These are phyloP conservation scores for Pulveroboletus ravenelii DNA, from an alignment of 768 basidiomycete species.

Conservation along the genomic window DNA sequence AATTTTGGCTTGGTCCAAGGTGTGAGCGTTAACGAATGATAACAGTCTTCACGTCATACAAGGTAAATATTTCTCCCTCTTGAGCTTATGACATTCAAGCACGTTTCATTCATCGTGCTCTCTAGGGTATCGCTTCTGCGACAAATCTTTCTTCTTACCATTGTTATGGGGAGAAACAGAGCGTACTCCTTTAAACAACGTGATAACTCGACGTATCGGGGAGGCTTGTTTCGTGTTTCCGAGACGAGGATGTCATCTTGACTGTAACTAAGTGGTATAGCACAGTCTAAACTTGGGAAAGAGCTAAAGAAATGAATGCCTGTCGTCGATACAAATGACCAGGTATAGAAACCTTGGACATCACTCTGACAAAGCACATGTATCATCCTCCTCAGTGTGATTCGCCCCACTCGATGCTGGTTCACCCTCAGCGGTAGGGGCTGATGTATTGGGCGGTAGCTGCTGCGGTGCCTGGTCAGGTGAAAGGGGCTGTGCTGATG, in stretches of 20 bases:
- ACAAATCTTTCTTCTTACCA: slow-evolving; percentile 1
- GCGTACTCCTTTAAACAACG: neutral
- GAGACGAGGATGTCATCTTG: neutral
- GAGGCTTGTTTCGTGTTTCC: neutral
- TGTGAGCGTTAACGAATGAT: neutral
- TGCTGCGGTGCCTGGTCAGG: slow-evolving; percentile 3
- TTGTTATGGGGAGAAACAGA: slow-evolving; percentile 1
- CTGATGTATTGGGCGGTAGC: no score
- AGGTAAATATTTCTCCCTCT: slow-evolving; percentile 4
- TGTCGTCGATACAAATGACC: no score
- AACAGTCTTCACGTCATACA: slow-evolving; percentile 16
- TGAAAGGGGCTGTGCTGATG: slow-evolving; percentile 10
- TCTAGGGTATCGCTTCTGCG: slow-evolving; percentile 4
- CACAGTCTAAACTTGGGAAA: neutral
- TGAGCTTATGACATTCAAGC: neutral
- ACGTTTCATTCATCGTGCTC: neutral
- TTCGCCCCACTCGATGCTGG: no score
- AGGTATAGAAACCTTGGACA: no score
- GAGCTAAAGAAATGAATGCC: slow-evolving; percentile 5
- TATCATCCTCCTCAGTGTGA: no score
- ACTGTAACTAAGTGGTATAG: slow-evolving; percentile 4
- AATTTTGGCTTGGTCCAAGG: neutral
- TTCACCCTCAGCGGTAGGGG: no score
- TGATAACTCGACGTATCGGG: no score
- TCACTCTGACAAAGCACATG: no score